Base-by-base conservation (phyloP, 1,284 basidiomycete genomes). In the Erythrobasidium hasegawianum region DNA sequence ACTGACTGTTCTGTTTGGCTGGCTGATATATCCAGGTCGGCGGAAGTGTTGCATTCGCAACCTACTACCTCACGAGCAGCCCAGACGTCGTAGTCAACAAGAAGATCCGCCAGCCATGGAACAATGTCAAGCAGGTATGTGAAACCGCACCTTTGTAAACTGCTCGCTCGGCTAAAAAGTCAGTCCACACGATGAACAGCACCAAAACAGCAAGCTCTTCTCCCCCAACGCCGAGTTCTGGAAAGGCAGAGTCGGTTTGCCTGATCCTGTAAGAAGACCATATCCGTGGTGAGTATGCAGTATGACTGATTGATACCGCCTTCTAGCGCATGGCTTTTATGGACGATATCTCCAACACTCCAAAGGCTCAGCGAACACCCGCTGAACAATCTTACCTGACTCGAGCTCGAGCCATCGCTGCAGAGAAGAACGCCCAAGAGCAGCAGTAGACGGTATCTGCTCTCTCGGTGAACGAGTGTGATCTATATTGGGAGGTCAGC, bases 1-100 rank as follows among this genome's bases (percentile, higher is more conserved):
- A n/a, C 40, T 41, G 11, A 41, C n/a, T 41, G 11, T 11, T 54
- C 4, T 55, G 33, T 40, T n/a, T 26, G 18, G 29, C 20, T 14
- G 47, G 33, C 11, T 33, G n/a, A n/a, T n/a, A n/a, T n/a, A n/a
- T 29, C 22, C 27, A 65, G 64, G 45, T 65, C 43, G 64, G 55
- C 11, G 64, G 64, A 22, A 24, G 22, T 8, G 10, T 65, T 7
- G 64, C 29, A 5, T 65, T 65, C 24, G 64, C 43, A 5, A 43
- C 29, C 8, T 53, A 65, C 43, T 65, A 65, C 50, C 56, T 65
- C 29, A 39, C 45, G 1, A 43, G 58, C 56, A 58, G 24, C 47
- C 24, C 56, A n/a, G 64, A 65, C 43, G 64, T 65, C n/a, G 64
- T 65, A 18, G 64, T 65, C 45, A 65, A 65, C 64, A 65, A 65